These are phyloP conservation scores for Lactarius indigo DNA, from an alignment of 768 basidiomycete genomes.

Conservation along the genomic window DNA sequence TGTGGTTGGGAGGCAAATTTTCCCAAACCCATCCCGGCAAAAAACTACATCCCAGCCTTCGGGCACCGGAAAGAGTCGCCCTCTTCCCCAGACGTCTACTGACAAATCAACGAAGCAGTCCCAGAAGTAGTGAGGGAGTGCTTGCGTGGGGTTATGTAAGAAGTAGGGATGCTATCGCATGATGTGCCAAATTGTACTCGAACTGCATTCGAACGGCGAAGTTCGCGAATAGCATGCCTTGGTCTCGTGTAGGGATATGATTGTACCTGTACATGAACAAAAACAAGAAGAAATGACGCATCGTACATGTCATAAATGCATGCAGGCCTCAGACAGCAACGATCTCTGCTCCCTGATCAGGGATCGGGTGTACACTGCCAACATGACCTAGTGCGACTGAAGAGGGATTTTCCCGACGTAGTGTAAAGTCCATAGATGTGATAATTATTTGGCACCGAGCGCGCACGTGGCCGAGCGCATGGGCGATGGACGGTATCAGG, in stretches of 20 bases:
- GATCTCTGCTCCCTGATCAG: neutral
- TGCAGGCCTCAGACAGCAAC: neutral
- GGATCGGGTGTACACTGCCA: neutral
- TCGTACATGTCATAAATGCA: neutral
- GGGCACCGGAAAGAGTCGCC: neutral
- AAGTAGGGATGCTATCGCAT: neutral
- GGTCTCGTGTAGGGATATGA: neutral
- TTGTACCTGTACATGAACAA: neutral
- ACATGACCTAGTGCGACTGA: neutral
- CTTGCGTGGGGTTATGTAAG: neutral
- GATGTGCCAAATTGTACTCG: neutral
- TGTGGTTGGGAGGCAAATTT: neutral
- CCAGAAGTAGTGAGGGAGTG: neutral
- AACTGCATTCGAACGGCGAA: neutral
- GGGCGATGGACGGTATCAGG: neutral
- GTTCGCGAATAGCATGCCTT: neutral
- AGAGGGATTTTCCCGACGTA: neutral
- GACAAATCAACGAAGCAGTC: neutral
- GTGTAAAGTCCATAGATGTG: neutral
- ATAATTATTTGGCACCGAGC: neutral
- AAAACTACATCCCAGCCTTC: neutral
- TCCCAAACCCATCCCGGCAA: neutral
- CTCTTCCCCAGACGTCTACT: neutral
- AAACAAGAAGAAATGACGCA: neutral
- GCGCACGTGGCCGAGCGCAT: neutral